These are phyloP conservation scores for Penicillium coffeae DNA, from an alignment of 495 filamentous ascomycete species.

Conservation along the genomic window DNA sequence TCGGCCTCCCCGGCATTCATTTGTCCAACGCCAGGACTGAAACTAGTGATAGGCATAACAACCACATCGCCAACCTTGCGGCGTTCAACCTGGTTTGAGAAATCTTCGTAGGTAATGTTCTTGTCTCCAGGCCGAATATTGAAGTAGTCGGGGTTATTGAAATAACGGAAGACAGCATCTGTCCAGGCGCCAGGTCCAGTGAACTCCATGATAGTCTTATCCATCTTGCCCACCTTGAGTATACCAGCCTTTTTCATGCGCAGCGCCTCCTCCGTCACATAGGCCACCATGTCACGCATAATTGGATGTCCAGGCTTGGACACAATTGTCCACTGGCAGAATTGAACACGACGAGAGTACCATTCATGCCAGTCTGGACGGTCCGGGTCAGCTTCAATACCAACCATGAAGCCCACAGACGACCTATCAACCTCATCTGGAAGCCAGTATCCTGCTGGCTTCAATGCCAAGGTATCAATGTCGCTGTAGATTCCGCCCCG, in stretches of 20 bases:
- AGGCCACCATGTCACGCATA: conserved; percentile 78
- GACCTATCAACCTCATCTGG: conserved; percentile 70
- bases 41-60: conserved; percentile 91
- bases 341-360: conserved; percentile 95
- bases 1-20: conserved; percentile 91
- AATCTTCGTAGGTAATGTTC: conserved; percentile 81
- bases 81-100: conserved; percentile 75
- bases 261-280: conserved; percentile 78
- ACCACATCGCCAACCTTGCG: conserved; percentile 94
- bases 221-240: conserved; percentile 60
- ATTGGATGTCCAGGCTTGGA: conserved; percentile 92
- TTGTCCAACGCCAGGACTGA: conserved; percentile 89
- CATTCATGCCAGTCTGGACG: conserved; percentile 88
- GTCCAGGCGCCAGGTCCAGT: conserved; percentile 96
- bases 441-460: conserved; percentile 82
- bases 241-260: conserved; percentile 66
- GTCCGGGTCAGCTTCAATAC: conserved; percentile 95
- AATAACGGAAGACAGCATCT: conserved; percentile 83
- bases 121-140: conserved; percentile 64
- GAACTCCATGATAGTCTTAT: conserved; percentile 88
- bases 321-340: conserved; percentile 99
- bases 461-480: conserved; percentile 86
- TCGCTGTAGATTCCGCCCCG: conserved; percentile 95
- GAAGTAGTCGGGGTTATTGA: conserved; percentile 90
- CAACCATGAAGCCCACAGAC: conserved; percentile 79